These are phyloP conservation scores for Syzygium grande DNA, from an alignment of 345 rosid genomes.

Conservation along the genomic window DNA sequence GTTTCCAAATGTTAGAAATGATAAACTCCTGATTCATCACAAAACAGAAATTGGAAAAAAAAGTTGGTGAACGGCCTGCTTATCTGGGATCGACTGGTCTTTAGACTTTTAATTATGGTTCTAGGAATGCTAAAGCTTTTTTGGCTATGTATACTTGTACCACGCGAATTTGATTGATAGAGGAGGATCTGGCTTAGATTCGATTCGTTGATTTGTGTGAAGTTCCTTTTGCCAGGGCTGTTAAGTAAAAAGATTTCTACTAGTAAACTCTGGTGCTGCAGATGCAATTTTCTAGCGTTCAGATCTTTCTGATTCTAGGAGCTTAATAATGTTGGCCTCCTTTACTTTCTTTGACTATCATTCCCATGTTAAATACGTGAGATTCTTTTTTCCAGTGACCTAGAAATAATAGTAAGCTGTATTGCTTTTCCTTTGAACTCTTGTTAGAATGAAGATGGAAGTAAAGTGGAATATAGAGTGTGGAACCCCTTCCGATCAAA, in stretches of 20 bases:
- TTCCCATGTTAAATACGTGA: background rate
- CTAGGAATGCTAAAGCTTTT: background rate
- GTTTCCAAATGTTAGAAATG: background rate
- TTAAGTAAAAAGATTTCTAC: background rate
- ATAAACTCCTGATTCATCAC: background rate
- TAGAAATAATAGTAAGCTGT: background rate
- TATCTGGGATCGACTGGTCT: background rate
- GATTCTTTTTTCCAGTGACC: background rate
- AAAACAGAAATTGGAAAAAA: background rate
- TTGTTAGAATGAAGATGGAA: conserved; percentile 70
- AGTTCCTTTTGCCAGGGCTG: background rate
- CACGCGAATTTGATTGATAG: no score
- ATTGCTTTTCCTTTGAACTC: background rate
- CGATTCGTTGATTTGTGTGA: background rate
- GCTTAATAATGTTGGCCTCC: background rate
- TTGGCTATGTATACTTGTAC: background rate
- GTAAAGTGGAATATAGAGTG: conserved; percentile 80
- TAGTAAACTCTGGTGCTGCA: background rate
- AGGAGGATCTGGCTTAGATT: background rate
- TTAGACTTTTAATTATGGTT: background rate
- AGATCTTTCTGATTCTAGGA: background rate
- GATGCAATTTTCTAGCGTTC: background rate
- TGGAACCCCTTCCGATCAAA: conserved; percentile 99
- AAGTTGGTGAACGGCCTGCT: no score
- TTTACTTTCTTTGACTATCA: background rate